phyloP scores from a whole-genome alignment of 2,329 filamentous ascomycete species.

The Ascochyta fabae region DNA sequence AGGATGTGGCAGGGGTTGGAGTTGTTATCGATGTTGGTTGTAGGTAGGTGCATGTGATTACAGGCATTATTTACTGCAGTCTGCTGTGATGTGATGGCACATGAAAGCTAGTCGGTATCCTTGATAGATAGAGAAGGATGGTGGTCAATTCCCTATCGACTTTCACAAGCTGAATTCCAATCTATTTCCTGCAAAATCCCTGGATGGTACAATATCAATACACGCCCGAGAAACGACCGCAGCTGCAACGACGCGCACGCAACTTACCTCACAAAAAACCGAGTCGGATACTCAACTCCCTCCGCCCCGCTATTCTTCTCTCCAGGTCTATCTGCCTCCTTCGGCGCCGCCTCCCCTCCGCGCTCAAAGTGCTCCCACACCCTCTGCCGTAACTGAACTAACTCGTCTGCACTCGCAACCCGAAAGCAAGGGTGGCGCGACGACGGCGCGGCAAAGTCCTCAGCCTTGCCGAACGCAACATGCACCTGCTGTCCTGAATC shows the following conservation, averaged over 20 bases:
- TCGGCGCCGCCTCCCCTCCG: conserved; percentile 59
- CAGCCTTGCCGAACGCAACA: conserved; percentile 55
- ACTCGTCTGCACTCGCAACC: conserved; percentile 55
- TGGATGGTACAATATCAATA: background rate
- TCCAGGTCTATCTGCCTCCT: conserved; percentile 63
- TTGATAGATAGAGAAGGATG: no score
- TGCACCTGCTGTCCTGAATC: conserved; percentile 64
- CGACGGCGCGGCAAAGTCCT: conserved; percentile 38
- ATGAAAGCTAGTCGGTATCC: no score
- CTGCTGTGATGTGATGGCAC: no score
- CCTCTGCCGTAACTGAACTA: conserved; percentile 55
- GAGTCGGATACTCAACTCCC: conserved; percentile 64
- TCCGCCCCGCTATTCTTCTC: conserved; percentile 50
- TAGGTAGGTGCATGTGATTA: no score
- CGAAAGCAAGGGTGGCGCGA: conserved; percentile 66
- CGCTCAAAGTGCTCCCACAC: conserved; percentile 60
- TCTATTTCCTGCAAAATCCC: conserved; percentile 51
- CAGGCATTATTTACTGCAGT: no score
- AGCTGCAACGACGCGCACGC: background rate
- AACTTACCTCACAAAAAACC: conserved; percentile 63
- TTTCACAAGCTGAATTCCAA: conserved; percentile 49
- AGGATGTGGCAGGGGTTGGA: no score
- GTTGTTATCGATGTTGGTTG: no score
- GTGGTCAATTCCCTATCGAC: no score
- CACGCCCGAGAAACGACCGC: no score